Base-by-base conservation (phyloP, 768 basidiomycete genomes). In the Kwoniella shandongensis region DNA sequence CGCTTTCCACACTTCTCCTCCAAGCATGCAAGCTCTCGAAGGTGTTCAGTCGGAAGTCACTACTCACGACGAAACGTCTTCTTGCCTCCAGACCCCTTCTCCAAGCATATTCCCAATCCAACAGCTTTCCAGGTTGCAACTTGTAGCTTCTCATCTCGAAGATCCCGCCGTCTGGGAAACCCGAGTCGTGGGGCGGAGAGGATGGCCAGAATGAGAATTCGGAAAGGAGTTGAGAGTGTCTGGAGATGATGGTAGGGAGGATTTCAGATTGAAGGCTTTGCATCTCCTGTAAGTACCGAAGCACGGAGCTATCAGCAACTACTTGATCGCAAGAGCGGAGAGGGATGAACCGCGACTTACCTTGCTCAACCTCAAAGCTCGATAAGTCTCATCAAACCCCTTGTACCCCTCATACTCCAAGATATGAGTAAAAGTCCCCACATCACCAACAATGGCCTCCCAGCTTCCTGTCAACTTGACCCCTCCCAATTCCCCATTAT, bases 41-140 rank as follows among this genome's bases (percentile, higher is more conserved):
- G 32, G 17, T 5, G 4, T 23, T 30, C 44, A 6, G 23, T 4
- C 48, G 30, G 47, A 40, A 44, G 89, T 81, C 76, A 91, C 89
- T 89, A 93, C 55, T 84, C 83, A 52, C 77, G 3, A 94, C 86
- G 70, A 88, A 88, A 75, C 87, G 85, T 60, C 86, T 82, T 48
- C 96, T 85, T 11, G 96, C 96, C 72, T 98, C 94, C 45, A 99
- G 89, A 10, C 96, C 96, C 73, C 82, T 83, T 60, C 92, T 85
- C 94, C 96, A 98, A 59, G 90, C 83, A 53, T 84, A 81, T 73
- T 98, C 96, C 96, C 96, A 98, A 69, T 98, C 92, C 52, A 98
- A 78, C 51, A 98, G 80, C 6, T 87, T 85, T 7, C 96, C 96
- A 3, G 94, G 89, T 67, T 87, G 85, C 56, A 96, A 78, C 51